These are phyloP conservation scores for Vigna radiata DNA, from an alignment of 306 rosid genomes.

Conservation along the genomic window DNA sequence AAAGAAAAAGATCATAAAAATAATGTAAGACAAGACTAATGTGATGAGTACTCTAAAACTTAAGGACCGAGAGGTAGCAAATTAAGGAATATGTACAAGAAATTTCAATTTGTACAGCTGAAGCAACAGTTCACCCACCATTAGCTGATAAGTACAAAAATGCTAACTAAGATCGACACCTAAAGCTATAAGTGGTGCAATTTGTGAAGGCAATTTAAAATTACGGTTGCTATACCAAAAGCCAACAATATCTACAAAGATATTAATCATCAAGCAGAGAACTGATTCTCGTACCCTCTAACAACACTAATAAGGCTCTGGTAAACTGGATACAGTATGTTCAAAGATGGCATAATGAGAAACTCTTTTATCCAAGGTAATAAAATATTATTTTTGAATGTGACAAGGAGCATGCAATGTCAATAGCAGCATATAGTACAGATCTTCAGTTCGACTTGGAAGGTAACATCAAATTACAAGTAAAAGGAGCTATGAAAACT, in stretches of 20 bases:
- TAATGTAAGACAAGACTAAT: constrained; percentile 18
- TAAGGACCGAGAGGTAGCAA: constrained; percentile 21
- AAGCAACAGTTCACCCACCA: not conserved
- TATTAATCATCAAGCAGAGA: constrained; percentile 5
- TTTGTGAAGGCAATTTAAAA: constrained; percentile 1
- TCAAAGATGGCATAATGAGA: constrained; percentile 14
- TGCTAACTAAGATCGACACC: not conserved
- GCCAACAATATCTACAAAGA: constrained; percentile 29
- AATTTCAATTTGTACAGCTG: not conserved
- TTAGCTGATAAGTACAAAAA: constrained; percentile 20
- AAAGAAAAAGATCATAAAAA: not conserved
- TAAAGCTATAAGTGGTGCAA: constrained; percentile 4
- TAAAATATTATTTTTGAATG: constrained; percentile 15
- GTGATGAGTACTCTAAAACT: constrained; percentile 13
- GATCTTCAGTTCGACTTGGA: constrained; percentile 2
- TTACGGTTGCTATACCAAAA: constrained; percentile 17
- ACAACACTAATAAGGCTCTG: constrained; percentile 31
- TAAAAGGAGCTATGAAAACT: constrained; percentile 1
- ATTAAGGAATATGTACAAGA: not conserved
- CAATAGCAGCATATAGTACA: not conserved
- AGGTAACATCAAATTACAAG: constrained; percentile 21
- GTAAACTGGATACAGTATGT: not conserved
- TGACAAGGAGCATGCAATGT: constrained; percentile 19
- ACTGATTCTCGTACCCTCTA: constrained; percentile 16
- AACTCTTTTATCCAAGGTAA: not conserved